phyloP scores from a whole-genome alignment of 495 filamentous ascomycete genomes.

The Hypoxylon crocopeplum region DNA sequence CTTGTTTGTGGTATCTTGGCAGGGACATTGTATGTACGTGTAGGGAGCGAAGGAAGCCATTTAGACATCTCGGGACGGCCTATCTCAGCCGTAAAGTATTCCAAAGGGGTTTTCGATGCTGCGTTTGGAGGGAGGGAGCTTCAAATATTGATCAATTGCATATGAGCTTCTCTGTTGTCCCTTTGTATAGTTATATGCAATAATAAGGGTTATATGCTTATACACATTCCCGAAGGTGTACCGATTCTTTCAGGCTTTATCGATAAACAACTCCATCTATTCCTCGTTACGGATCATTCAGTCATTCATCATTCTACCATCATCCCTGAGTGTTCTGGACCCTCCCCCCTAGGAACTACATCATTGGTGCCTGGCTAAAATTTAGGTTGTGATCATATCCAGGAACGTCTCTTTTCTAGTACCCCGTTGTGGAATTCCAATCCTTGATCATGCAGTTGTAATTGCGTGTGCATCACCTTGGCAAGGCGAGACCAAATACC shows the following conservation, averaged over 20 bases:
- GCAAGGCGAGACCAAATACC: too few relatives aligned
- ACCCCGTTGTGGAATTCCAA: too few relatives aligned
- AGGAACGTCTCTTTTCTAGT: constrained; percentile 8
- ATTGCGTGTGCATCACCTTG: too few relatives aligned
- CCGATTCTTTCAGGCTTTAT: background rate
- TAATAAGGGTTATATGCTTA: background rate
- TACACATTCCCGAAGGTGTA: background rate
- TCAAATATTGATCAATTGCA: too few relatives aligned
- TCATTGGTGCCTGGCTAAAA: constrained; percentile 8
- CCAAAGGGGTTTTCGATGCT: too few relatives aligned
- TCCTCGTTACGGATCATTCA: too few relatives aligned
- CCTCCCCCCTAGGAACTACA: too few relatives aligned
- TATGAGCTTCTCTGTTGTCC: background rate
- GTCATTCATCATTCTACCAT: too few relatives aligned
- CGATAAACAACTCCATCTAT: too few relatives aligned
- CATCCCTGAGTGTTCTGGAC: too few relatives aligned
- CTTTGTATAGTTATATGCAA: background rate
- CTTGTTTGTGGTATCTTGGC: constrained; percentile 65
- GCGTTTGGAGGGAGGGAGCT: too few relatives aligned
- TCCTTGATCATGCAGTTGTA: too few relatives aligned
- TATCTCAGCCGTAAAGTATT: constrained; percentile 32
- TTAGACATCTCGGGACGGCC: constrained; percentile 34
- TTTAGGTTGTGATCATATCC: background rate
- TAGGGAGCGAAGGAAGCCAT: constrained; percentile 87
- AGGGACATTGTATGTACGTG: constrained; percentile 91